phyloP scores from a whole-genome alignment of 768 basidiomycete genomes.

The Boletales sp. region DNA sequence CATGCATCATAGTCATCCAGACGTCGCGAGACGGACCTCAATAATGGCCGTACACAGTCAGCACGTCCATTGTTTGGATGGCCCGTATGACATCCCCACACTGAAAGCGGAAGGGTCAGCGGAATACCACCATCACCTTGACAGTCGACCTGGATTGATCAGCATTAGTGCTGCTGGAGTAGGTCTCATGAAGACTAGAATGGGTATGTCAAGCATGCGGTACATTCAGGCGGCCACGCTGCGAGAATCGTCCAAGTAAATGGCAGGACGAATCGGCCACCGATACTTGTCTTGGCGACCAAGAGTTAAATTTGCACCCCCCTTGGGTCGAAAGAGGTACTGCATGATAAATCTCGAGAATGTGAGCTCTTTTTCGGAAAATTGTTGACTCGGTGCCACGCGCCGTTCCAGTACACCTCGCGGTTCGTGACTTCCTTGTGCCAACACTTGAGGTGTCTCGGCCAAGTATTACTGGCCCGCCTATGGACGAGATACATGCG shows the following conservation, averaged over 20 bases:
- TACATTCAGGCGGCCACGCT: constrained; percentile 1
- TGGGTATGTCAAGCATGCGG: neutral
- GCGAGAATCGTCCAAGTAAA: neutral
- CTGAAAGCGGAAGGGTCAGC: too few relatives aligned
- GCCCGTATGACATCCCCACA: neutral
- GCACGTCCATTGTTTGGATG: too few relatives aligned
- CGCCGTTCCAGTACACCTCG: too few relatives aligned
- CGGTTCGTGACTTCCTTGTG: too few relatives aligned
- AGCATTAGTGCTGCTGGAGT: neutral
- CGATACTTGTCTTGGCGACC: neutral
- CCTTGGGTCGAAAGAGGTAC: neutral
- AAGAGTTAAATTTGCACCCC: neutral
- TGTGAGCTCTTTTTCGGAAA: constrained; percentile 2
- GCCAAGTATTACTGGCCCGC: too few relatives aligned
- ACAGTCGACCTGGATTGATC: neutral
- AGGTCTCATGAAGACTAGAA: neutral
- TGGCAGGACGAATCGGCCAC: constrained; percentile 4
- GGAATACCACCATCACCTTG: neutral
- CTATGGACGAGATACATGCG: too few relatives aligned
- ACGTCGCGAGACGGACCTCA: too few relatives aligned
- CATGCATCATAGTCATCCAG: neutral
- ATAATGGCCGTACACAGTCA: too few relatives aligned
- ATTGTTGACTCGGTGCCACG: constrained; percentile 3
- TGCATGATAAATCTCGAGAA: constrained; percentile 7
- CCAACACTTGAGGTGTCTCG: too few relatives aligned